Conservation (phyloP, 129 eudicot species). For the Logfia minima region DNA sequence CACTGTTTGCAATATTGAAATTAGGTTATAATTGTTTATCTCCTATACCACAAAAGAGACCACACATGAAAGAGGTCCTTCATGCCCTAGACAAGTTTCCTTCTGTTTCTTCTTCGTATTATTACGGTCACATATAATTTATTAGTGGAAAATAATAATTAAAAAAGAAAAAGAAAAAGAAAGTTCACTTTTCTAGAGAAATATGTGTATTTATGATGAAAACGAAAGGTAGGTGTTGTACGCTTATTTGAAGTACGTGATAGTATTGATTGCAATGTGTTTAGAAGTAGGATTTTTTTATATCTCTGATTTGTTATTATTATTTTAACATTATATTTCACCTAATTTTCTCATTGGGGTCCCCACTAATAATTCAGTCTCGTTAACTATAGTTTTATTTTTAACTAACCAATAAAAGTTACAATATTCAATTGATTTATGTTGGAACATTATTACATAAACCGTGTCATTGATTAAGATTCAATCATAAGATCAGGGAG, state of each 20-base stretch:
- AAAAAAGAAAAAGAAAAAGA: neutral
- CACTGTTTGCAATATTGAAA: slow-evolving; percentile 55
- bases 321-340: slow-evolving; percentile 18
- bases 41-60: slow-evolving; percentile 87
- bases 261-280: slow-evolving; percentile 19
- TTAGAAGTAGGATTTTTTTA: slow-evolving; percentile 32
- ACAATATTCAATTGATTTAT: too few species aligned
- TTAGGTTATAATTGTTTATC: slow-evolving; percentile 76
- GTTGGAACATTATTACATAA: too few species aligned
- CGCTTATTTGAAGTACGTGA: slow-evolving; percentile 12
- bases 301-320: slow-evolving; percentile 30
- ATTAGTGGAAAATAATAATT: slow-evolving; percentile 24
- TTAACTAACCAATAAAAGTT: neutral
- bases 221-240: slow-evolving; percentile 45
- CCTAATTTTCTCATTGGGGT: slow-evolving; percentile 23
- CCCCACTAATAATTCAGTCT: neutral
- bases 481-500: too few species aligned
- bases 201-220: slow-evolving; percentile 42
- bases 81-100: slow-evolving; percentile 87
- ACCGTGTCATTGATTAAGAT: too few species aligned
- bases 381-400: neutral
- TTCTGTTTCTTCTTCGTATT: slow-evolving; percentile 47
- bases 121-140: slow-evolving; percentile 43
- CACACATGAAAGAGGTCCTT: slow-evolving; percentile 83
- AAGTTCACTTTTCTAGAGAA: slow-evolving; percentile 28